Evolutionary conservation across 441 rosid genomes (phyloP), one percentile per base, ranked within the genome.

Genomic region (Arabidopsis lyrata): DNA sequence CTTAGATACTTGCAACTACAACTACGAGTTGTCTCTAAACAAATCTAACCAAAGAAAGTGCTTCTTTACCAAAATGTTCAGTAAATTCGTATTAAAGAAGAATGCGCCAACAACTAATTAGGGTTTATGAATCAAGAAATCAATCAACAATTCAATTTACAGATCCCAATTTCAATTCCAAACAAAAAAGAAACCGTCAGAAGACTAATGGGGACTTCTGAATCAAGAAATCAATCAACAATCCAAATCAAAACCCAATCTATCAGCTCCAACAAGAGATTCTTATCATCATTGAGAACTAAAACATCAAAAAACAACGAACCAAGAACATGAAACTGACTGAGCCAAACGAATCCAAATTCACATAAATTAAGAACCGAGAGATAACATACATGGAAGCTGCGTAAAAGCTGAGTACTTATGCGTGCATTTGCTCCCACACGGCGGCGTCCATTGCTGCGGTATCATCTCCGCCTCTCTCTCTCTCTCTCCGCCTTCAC

Each of bases 401-500:
- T 93, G 95, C 67, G 78, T 83, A 29, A 90, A 90, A 18, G 93
- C 80, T 4, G 98, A 84, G 56, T 79, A 93, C 83, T 87, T 93
- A 66, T 81, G 80, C 69, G 97, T 93, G 85, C 98, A 93, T 58
- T 85, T 76, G 52, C 57, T 78, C 67, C 93, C 87, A 70, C 97
- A 93, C 36, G 92, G 91, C 58, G 84, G 82, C 56, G 85, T 75
- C 97, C 97, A 92, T 80, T 87, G 87, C 52, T 81, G 86, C 31
- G 95, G 93, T 35, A 86, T 69, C 92, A 86, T 88, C 63, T 83
- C 68, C 75, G 57, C 68, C 63, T 81, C 63, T 82, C 70, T 75
- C 63, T 66, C 74, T 86, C 65, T 80, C 64, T 59, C 68, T 72
- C 78, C 66, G 74, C 63, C 68, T 59, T 52, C 65, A 47, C 70